Percentiles rank a stretch among this genome's conserved stretches.
These are phyloP conservation scores for Yarrowia sp. DNA, from an alignment of 805 yeast genomes.

Conservation along the genomic window DNA sequence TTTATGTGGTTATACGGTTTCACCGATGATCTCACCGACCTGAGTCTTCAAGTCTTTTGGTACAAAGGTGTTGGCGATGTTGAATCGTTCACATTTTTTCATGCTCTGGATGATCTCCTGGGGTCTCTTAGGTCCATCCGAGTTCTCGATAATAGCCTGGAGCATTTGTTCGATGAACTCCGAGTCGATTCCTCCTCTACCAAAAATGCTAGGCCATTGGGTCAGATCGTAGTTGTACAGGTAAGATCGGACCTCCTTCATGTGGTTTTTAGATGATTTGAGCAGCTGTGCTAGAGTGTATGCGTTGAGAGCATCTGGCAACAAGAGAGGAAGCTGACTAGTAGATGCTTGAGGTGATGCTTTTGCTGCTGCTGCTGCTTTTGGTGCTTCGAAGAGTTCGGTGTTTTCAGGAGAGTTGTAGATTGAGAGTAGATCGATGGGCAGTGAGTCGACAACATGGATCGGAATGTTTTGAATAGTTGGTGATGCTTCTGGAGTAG, in stretches of 20 bases:
- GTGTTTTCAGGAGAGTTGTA: conserved; percentile 3
- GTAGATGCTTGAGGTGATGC: background rate
- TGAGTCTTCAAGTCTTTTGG: conserved; percentile 1
- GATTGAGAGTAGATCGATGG: background rate
- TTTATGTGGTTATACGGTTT: too few species aligned
- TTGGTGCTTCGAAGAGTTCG: background rate
- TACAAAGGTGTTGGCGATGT: conserved; percentile 26
- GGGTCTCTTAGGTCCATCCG: background rate
- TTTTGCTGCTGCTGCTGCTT: background rate
- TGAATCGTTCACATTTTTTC: conserved; percentile 23
- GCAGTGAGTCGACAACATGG: background rate
- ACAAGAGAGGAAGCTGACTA: conserved; percentile 5
- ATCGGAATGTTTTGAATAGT: background rate
- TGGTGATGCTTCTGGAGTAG: background rate
- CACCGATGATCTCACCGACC: background rate
- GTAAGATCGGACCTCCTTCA: conserved; percentile 29
- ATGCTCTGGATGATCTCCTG: conserved; percentile 16
- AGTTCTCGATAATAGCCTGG: conserved; percentile 27
- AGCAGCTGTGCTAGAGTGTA: conserved; percentile 31
- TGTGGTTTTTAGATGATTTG: conserved; percentile 29
- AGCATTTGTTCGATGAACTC: conserved; percentile 33
- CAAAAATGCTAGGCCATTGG: conserved; percentile 14
- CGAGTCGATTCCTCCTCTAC: conserved; percentile 32
- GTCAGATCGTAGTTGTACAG: conserved; percentile 28
- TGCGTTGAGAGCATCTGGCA: conserved; percentile 28